phyloP scores from a whole-genome alignment of 2,329 filamentous ascomycete species.

The Scopulariopsis brevicaulis region DNA sequence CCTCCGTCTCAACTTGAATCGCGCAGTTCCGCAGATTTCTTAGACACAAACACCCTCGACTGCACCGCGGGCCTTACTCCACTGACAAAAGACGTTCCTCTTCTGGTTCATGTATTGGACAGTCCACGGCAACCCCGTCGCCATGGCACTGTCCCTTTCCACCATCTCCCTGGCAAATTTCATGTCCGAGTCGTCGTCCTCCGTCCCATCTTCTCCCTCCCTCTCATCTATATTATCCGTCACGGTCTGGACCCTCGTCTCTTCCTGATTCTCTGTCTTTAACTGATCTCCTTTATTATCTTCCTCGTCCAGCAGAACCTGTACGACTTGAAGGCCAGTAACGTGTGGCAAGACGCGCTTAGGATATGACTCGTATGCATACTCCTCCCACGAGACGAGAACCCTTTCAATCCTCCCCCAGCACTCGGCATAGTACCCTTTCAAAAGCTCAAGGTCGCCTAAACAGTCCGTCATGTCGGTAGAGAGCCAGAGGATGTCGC shows the following conservation, averaged over 20 bases:
- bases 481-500: conserved; percentile 1
- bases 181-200: too few species aligned
- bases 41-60: conserved; percentile 1
- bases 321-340: background rate
- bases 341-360: background rate
- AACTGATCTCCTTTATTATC: background rate
- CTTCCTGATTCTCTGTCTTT: background rate
- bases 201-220: background rate
- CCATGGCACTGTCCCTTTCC: background rate
- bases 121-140: background rate
- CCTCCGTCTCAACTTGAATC: background rate
- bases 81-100: conserved; percentile 2
- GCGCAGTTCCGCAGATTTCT: background rate
- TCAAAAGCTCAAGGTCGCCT: background rate
- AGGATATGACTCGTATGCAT: background rate
- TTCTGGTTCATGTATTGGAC: conserved; percentile 3
- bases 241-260: background rate
- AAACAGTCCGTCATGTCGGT: background rate
- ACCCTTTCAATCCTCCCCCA: background rate
- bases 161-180: background rate
- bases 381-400: conserved; percentile 3
- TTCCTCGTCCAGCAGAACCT: background rate
- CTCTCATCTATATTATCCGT: background rate
- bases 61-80: background rate
- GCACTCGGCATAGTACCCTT: background rate